phyloP scores from a whole-genome alignment of 1,284 basidiomycete genomes.

The Meripilus lineatus region DNA sequence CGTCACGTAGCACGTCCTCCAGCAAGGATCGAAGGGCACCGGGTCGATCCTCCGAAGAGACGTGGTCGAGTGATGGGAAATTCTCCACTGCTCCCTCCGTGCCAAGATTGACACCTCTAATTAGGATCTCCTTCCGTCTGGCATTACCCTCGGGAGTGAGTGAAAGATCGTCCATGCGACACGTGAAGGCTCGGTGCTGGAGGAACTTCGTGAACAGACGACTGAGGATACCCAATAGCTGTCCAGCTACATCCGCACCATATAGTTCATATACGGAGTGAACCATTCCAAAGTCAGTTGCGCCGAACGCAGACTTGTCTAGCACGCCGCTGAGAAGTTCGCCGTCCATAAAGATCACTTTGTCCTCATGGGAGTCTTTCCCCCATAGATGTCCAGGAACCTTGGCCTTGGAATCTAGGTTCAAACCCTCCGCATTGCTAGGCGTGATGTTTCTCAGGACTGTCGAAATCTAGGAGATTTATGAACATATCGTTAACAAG shows the following conservation, averaged over 20 bases:
- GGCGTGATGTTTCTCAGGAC: conserved; percentile 92
- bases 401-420: conserved; percentile 85
- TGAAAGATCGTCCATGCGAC: conserved; percentile 97
- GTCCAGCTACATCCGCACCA: conserved; percentile 85
- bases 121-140: conserved; percentile 66
- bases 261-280: conserved; percentile 99
- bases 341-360: conserved; percentile 89
- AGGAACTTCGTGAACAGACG: conserved; percentile 96
- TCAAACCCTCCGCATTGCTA: conserved; percentile 74
- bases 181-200: conserved; percentile 96
- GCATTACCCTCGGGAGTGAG: conserved; percentile 82
- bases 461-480: conserved; percentile 88
- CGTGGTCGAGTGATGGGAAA: conserved; percentile 65
- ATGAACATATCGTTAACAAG: background rate
- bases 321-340: conserved; percentile 91
- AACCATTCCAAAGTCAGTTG: conserved; percentile 92
- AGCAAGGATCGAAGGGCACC: conserved; percentile 57
- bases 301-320: conserved; percentile 98
- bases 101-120: conserved; percentile 69
- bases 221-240: conserved; percentile 89
- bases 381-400: conserved; percentile 86
- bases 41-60: conserved; percentile 47
- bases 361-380: conserved; percentile 73
- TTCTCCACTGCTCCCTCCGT: conserved; percentile 88
- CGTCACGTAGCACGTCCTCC: conserved; percentile 95